Evolutionary conservation across 169 alveolate genomes (phyloP), one percentile per base, ranked within the genome.

Genomic region (Cryptosporidium andersoni): DNA sequence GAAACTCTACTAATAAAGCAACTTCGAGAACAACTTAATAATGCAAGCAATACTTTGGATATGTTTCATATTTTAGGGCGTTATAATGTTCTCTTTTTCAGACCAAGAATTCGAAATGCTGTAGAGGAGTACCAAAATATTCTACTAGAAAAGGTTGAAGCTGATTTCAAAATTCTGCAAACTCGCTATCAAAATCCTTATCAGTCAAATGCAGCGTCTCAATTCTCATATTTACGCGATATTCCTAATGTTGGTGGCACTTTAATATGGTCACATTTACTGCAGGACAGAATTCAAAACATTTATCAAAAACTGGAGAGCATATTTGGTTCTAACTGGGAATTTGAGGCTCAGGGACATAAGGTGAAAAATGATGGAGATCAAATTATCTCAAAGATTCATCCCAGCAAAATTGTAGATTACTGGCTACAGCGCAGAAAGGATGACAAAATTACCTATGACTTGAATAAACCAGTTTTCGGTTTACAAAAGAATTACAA

Each of bases 61-160:
- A 96, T 97, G 99, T 98, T 96, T 89, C 91, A 95, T 74, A 97
- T 96, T 47, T 96, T 97, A 89, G 94, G 96, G 39, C 92, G 95
- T 85, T 98, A 96, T 92, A 96, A 96, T 88, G 96, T 98, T 6
- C 91, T 98, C 47, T 96, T 98, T 88, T 92, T 93, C 88, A 89
- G 99, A 47, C 99, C 98, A 14, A 92, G 98, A 68, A 96, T 98
- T 81, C 92, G 96, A 80, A 97, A 98, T 47, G 99, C 99, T 7
- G 97, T 98, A 45, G 96, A 96, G 88, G 99, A 97, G 89, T 98
- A 97, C 89, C 98, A 97, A 92, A 93, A 97, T 25, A 91, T 95
- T 56, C 81, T 97, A n/a, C 65, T 98, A 64, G 93, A 95, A 52
- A 93, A 91, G 51, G 97, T 96, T 5, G 94, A 94, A 88, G 95